Evolutionary conservation across 2,329 filamentous ascomycete genomes (phyloP), one percentile per base, ranked within the genome.

Genomic region (Alternaria sp.): DNA sequence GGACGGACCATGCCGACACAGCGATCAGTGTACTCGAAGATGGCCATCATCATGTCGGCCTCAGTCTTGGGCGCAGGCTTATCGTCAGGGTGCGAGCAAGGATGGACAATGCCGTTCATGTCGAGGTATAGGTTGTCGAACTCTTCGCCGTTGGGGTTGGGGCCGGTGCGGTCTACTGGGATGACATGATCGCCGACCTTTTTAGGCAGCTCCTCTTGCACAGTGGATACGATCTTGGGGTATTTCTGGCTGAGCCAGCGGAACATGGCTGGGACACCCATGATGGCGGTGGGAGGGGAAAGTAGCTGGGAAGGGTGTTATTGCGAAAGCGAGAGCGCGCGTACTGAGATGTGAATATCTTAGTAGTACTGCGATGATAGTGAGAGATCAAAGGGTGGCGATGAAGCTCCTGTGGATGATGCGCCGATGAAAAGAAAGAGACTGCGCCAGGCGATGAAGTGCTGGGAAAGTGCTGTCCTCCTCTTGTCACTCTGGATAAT

Each of bases 41-140:
- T 89, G 75, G 96, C 96, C 71, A 97, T 79, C 95, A 99, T 99
- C 95, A 99, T 99, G 81, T 98, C 95, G 78, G 96, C 93, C 82
- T 99, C 95, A 62, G 95, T 94, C 74, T 90, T 91, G 11, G 95
- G 95, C 4, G 95, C 88, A 2, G 95, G 93, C 64, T 89, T 88
- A 74, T 98, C 94, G 79, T 99, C 95, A 0, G 95, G 95, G 81
- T 99, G 95, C 47, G 94, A 97, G 82, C 95, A 99, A 32, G 96
- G 96, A 83, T 99, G 95, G 38, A 99, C 95, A 68, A 99, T 99
- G 77, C 95, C 96, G 80, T 99, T 99, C 94, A 99, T 98, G 75
- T 99, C 95, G 65, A 99, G 87, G 76, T 99, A 99, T 6, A 99
- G 84, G 74, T 99, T 99, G 81, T 99, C 94, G 74, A 97, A 92